Evolutionary conservation across 2,329 filamentous ascomycete genomes (phyloP).

Genomic region (Beauveria rudraprayagi): DNA sequence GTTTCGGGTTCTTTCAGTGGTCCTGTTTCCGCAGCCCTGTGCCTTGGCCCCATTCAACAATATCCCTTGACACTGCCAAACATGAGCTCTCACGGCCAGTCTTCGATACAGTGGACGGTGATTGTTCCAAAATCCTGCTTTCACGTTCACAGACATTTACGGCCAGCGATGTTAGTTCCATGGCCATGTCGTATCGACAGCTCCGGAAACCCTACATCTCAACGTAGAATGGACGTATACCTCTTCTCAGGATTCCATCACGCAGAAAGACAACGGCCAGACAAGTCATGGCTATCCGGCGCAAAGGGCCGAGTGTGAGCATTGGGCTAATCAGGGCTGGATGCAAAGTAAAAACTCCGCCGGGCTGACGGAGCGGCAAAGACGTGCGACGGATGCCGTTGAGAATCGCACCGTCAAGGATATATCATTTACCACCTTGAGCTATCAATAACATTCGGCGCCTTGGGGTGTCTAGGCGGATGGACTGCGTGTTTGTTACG

Average conservation of each 20-base stretch:
- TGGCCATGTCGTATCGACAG: too few relatives aligned
- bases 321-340: background rate
- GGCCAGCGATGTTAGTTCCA: background rate
- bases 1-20: background rate
- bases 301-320: background rate
- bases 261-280: background rate
- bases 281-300: background rate
- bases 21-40: background rate
- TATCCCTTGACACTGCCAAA: background rate
- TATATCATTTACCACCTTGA: background rate
- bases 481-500: background rate
- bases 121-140: background rate
- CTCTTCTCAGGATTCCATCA: background rate
- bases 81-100: background rate
- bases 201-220: background rate
- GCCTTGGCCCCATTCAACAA: background rate
- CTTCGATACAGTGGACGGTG: background rate
- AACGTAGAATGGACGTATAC: background rate
- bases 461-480: background rate
- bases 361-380: too few relatives aligned
- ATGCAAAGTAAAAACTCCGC: slow-evolving; percentile 1
- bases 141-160: background rate
- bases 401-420: background rate
- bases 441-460: background rate
- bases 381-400: background rate